phyloP scores from a whole-genome alignment of 768 basidiomycete species.

The Phlegmacium glaucopus region DNA sequence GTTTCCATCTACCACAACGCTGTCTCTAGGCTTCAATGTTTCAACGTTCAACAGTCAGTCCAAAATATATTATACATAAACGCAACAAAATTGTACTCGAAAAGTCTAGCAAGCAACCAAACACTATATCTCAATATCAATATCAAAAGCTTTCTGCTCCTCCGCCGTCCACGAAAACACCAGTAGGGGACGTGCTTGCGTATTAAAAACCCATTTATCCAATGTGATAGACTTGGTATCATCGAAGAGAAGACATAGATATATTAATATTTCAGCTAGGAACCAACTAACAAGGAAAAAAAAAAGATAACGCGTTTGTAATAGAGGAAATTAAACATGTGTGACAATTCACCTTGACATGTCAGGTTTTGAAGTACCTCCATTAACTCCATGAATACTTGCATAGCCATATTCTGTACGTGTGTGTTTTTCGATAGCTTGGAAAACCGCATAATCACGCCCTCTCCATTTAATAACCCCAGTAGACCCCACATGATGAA shows the following conservation, averaged over 20 bases:
- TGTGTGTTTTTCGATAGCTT: constrained; percentile 55
- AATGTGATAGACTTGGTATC: constrained; percentile 51
- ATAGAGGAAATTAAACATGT: too few relatives aligned
- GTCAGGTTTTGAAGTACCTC: constrained; percentile 29
- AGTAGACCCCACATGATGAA: constrained; percentile 68
- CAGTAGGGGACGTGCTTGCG: constrained; percentile 71
- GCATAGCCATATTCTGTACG: constrained; percentile 59
- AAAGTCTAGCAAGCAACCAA: too few relatives aligned
- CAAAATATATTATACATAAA: too few relatives aligned
- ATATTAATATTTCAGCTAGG: constrained; percentile 52
- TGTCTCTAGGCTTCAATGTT: too few relatives aligned
- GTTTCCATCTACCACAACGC: too few relatives aligned
- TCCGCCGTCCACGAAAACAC: constrained; percentile 55
- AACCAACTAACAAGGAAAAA: constrained; percentile 34
- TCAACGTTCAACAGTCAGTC: too few relatives aligned
- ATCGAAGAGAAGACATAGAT: constrained; percentile 62
- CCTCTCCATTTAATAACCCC: constrained; percentile 67
- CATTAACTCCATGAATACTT: constrained; percentile 45
- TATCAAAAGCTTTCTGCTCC: constrained; percentile 42
- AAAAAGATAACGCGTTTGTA: too few relatives aligned
- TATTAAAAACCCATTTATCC: constrained; percentile 60
- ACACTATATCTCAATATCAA: too few relatives aligned
- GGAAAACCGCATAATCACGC: constrained; percentile 66
- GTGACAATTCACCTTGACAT: constrained; percentile 83
- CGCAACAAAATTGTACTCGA: too few relatives aligned